Evolutionary conservation across 2,329 filamentous ascomycete species (phyloP), one percentile per base, ranked within the genome.

Genomic region (Xylariaceae sp.): DNA sequence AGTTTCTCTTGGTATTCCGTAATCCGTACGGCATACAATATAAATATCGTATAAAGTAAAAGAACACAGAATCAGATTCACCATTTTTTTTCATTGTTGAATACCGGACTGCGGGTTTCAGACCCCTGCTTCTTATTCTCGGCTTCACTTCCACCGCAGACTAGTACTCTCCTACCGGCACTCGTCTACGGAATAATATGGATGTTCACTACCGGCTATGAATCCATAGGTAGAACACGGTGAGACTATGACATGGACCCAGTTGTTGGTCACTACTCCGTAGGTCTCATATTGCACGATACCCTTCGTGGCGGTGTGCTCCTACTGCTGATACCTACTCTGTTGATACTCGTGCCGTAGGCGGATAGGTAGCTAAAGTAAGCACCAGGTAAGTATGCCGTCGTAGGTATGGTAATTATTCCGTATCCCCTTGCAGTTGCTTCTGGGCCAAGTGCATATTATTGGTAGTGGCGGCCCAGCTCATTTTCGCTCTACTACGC

Each of bases 401-500:
- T 30, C 23, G 23, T 30, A 45, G 11, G 10, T 15, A 35, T 18
- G 11, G 3, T 49, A 39, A 13, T 53, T 56, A 50, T 41, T 9
- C 23, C 37, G 11, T 4, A 17, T 50, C 48, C 18, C 17, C 48
- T 50, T 10, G 7, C 13, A 8, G n/a, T 15, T 30, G 23, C 23
- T 30, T 30, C 23, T 30, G 23, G 4, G 4, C 23, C 23, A 1
- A 4, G 23, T 30, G 34, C 10, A 30, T 4, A 30, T n/a, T 34
- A 11, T 56, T 35, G 55, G 17, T 52, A 11, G 39, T 23, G 23
- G 37, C 13, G 34, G 35, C 56, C 59, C 54, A 63, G 34, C 6
- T 17, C 2, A 34, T 11, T 18, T 61, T 63, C 13, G 17, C 53
- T 6, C 7, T 35, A 56, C 41, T 58, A 37, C 51, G 59, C 30